These are phyloP conservation scores for Heliamphora exappendiculata DNA, from an alignment of 148 eudicot genomes.

Conservation along the genomic window DNA sequence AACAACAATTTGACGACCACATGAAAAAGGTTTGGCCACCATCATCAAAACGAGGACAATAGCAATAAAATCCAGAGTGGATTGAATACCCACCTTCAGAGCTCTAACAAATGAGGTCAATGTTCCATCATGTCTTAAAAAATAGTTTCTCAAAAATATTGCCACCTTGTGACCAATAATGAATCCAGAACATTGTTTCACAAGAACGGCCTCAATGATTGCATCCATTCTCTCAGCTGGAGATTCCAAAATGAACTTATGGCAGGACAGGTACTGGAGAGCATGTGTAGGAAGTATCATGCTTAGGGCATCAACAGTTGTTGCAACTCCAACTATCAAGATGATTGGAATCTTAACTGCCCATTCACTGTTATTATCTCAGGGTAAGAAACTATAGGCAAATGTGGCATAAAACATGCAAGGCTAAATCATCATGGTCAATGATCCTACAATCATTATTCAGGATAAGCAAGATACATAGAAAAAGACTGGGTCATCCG, in stretches of 20 bases:
- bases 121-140: slow-evolving; percentile 79
- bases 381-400: slow-evolving; percentile 7
- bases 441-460: neutral
- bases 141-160: slow-evolving; percentile 70
- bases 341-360: slow-evolving; percentile 68
- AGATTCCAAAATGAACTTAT: slow-evolving; percentile 57
- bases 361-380: slow-evolving; percentile 72
- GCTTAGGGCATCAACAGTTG: slow-evolving; percentile 61
- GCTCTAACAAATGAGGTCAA: slow-evolving; percentile 71
- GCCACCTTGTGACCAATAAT: slow-evolving; percentile 68
- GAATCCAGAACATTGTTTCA: slow-evolving; percentile 56
- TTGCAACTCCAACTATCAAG: slow-evolving; percentile 77
- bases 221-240: slow-evolving; percentile 85
- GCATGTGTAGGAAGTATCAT: slow-evolving; percentile 54
- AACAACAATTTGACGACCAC: slow-evolving; percentile 5
- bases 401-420: neutral
- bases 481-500: neutral
- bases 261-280: slow-evolving; percentile 37
- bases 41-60: slow-evolving; percentile 1
- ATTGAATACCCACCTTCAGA: slow-evolving; percentile 49
- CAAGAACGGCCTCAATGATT: slow-evolving; percentile 63
- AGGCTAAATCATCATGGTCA: neutral
- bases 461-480: neutral
- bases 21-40: slow-evolving; percentile 1
- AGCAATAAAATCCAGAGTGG: neutral